Conservation (phyloP, 2,329 filamentous ascomycete genomes). For the Colletotrichum costaricense region DNA sequence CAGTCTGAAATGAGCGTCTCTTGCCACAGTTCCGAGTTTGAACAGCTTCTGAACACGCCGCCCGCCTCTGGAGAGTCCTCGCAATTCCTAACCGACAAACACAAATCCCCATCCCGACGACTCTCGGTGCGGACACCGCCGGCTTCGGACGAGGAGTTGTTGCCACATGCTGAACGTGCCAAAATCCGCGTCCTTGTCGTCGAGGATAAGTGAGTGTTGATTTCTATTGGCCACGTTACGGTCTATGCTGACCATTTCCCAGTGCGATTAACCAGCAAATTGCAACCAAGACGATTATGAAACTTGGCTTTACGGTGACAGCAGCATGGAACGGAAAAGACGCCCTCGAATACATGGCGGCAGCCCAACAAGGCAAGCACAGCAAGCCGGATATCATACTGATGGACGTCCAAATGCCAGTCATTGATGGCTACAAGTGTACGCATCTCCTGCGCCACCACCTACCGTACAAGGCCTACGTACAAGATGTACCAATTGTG, state of each 20-base stretch:
- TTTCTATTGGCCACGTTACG: neutral
- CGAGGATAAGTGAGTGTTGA: constrained; percentile 76
- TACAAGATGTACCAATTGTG: constrained; percentile 76
- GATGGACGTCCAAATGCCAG: constrained; percentile 82
- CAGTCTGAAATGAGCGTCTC: constrained; percentile 74
- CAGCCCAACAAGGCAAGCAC: constrained; percentile 61
- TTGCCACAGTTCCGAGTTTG: constrained; percentile 74
- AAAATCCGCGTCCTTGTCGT: constrained; percentile 80
- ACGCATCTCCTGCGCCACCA: constrained; percentile 80
- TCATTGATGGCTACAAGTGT: constrained; percentile 82
- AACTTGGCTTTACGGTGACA: constrained; percentile 76
- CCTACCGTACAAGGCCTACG: constrained; percentile 69
- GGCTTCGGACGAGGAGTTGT: constrained; percentile 53
- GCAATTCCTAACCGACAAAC: constrained; percentile 38
- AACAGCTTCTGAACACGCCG: constrained; percentile 58
- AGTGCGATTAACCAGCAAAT: constrained; percentile 80
- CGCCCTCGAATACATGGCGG: constrained; percentile 77
- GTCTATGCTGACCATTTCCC: constrained; percentile 27
- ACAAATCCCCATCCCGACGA: constrained; percentile 41
- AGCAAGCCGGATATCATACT: constrained; percentile 78
- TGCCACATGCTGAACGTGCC: constrained; percentile 68
- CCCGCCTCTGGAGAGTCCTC: constrained; percentile 39
- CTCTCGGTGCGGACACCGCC: constrained; percentile 50
- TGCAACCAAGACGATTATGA: constrained; percentile 78
- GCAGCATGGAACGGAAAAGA: constrained; percentile 85